phyloP scores from a whole-genome alignment of 495 filamentous ascomycete genomes.

The Penicillium riverlandense region DNA sequence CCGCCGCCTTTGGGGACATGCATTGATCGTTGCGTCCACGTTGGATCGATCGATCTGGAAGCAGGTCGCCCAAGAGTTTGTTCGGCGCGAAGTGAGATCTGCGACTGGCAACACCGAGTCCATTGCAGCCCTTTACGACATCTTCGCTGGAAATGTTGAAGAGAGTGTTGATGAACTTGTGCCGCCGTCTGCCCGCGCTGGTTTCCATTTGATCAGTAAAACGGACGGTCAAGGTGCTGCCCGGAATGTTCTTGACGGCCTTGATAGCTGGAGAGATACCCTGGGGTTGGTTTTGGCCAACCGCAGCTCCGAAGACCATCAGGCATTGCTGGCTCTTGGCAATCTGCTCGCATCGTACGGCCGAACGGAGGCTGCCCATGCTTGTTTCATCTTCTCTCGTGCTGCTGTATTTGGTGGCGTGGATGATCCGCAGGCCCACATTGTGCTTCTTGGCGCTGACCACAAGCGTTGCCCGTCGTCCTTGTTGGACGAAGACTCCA shows the following conservation, averaged over 20 bases:
- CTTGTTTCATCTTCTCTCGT: constrained; percentile 65
- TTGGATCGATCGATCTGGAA: constrained; percentile 66
- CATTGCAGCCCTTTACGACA: constrained; percentile 82
- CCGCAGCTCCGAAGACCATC: constrained; percentile 68
- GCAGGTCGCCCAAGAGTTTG: constrained; percentile 88
- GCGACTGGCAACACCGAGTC: constrained; percentile 70
- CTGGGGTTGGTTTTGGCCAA: constrained; percentile 80
- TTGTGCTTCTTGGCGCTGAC: constrained; percentile 79
- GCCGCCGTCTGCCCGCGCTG: constrained; percentile 85
- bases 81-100: constrained; percentile 82
- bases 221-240: constrained; percentile 51
- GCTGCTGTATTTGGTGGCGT: constrained; percentile 66
- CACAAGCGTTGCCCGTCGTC: constrained; percentile 58
- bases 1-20: constrained; percentile 90
- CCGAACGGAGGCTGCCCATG: constrained; percentile 82
- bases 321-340: constrained; percentile 72
- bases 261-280: constrained; percentile 92
- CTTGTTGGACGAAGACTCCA: constrained; percentile 71
- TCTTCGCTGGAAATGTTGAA: constrained; percentile 88
- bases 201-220: constrained; percentile 80
- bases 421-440: constrained; percentile 72
- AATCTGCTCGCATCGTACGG: constrained; percentile 81
- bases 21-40: constrained; percentile 84
- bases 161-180: constrained; percentile 96
- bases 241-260: constrained; percentile 70